Evolutionary conservation across 108 stramenopile species (phyloP).

Genomic region (Ochromonas danica): DNA sequence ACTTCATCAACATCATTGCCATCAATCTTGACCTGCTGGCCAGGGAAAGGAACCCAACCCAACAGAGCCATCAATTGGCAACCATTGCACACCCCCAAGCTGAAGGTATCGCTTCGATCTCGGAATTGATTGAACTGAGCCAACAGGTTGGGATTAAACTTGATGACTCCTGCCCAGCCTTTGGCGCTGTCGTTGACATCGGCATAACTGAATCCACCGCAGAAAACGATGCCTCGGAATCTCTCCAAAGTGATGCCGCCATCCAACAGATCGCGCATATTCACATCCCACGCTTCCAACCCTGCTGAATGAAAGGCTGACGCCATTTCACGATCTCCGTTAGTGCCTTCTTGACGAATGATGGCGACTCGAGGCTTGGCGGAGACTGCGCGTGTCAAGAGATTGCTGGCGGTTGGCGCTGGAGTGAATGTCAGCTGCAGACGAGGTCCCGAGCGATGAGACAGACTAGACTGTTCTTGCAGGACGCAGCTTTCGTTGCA

Average conservation of each 20-base stretch:
- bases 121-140: conserved; percentile 91
- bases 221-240: conserved; percentile 87
- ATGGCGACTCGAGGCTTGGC: conserved; percentile 88
- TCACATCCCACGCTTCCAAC: conserved; percentile 95
- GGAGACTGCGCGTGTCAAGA: conserved; percentile 55
- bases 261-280: conserved; percentile 74
- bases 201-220: conserved; percentile 96
- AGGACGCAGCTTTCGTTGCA: conserved; percentile 85
- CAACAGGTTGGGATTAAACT: conserved; percentile 84
- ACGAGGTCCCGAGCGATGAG: conserved; percentile 69
- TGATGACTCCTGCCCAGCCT: conserved; percentile 98
- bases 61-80: conserved; percentile 99
- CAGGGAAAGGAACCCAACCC: conserved; percentile 85
- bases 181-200: conserved; percentile 97
- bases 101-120: conserved; percentile 86
- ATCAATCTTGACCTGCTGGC: neutral
- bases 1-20: conserved; percentile 62
- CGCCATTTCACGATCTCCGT: conserved; percentile 97
- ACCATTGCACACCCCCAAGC: conserved; percentile 97
- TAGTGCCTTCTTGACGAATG: conserved; percentile 95
- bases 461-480: conserved; percentile 80
- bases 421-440: conserved; percentile 74
- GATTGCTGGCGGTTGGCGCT: neutral
- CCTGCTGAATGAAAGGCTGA: conserved; percentile 91
- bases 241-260: conserved; percentile 72